A percentile compares a stretch with the other conserved stretches of the same genome.
These are phyloP conservation scores for Globisporangium canariense DNA, from an alignment of 352 stramenopile species.

Conservation along the genomic window DNA sequence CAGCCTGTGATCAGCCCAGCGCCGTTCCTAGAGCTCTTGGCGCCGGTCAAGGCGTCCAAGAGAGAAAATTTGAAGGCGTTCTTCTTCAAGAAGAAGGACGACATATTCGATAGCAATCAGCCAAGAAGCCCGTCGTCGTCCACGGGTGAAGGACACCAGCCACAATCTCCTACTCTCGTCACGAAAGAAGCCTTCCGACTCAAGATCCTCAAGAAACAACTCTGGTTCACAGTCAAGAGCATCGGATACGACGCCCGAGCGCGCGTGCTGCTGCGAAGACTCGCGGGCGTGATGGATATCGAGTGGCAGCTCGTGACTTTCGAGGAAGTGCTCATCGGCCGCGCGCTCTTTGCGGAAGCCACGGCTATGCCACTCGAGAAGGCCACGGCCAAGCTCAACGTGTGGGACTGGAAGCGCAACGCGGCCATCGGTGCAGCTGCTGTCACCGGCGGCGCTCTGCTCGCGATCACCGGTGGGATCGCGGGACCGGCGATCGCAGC, in stretches of 20 bases:
- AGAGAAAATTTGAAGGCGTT: conserved; percentile 26
- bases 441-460: conserved; percentile 62
- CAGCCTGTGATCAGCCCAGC: conserved; percentile 38
- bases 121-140: conserved; percentile 3
- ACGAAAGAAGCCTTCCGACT: conserved; percentile 44
- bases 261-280: conserved; percentile 47
- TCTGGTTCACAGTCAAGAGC: conserved; percentile 79
- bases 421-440: conserved; percentile 62
- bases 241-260: conserved; percentile 75
- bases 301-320: conserved; percentile 56
- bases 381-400: conserved; percentile 39
- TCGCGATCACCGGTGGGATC: conserved; percentile 71
- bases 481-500: conserved; percentile 57
- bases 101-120: conserved; percentile 12
- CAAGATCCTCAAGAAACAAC: conserved; percentile 55
- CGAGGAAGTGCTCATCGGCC: conserved; percentile 69
- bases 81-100: conserved; percentile 33
- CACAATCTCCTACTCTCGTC: conserved; percentile 15
- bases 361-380: conserved; percentile 75
- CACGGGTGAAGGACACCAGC: not conserved
- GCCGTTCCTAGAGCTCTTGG: conserved; percentile 60
- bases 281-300: conserved; percentile 48
- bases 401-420: conserved; percentile 84
- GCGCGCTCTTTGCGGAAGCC: conserved; percentile 66
- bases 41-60: conserved; percentile 26